These are phyloP conservation scores for Collybia sordida DNA, from an alignment of 768 basidiomycete genomes.

Conservation along the genomic window DNA sequence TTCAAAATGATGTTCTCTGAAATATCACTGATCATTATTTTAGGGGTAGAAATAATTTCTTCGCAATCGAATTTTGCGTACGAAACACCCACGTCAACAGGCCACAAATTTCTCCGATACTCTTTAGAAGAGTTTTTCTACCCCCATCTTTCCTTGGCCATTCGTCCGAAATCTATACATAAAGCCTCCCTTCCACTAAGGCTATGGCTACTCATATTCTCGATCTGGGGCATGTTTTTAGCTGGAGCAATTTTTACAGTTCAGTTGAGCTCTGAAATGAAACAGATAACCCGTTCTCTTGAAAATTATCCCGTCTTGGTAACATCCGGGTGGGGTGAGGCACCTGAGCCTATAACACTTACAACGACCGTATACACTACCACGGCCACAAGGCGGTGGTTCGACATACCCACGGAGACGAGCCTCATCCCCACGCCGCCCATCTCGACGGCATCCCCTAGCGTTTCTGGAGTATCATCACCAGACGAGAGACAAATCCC, in stretches of 20 bases:
- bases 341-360: slow-evolving; percentile 33
- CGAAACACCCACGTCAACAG: slow-evolving; percentile 38
- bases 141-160: slow-evolving; percentile 46
- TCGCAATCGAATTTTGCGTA: slow-evolving; percentile 59
- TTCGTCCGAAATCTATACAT: slow-evolving; percentile 19
- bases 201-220: slow-evolving; percentile 17
- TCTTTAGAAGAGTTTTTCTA: slow-evolving; percentile 58
- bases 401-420: slow-evolving; percentile 18
- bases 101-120: slow-evolving; percentile 53
- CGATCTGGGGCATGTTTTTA: slow-evolving; percentile 30
- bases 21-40: slow-evolving; percentile 7
- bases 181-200: slow-evolving; percentile 13
- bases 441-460: slow-evolving; percentile 4
- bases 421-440: background rate
- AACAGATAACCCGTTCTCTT: slow-evolving; percentile 21
- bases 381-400: slow-evolving; percentile 21
- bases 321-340: slow-evolving; percentile 17
- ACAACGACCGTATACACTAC: slow-evolving; percentile 37
- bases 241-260: slow-evolving; percentile 22
- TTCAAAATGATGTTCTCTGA: slow-evolving; percentile 1
- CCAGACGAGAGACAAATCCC: slow-evolving; percentile 4
- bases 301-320: slow-evolving; percentile 22
- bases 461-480: background rate
- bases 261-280: slow-evolving; percentile 26
- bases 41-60: slow-evolving; percentile 42